Percentiles rank a stretch among this genome's conserved stretches.
Evolutionary conservation across 164 flowering plant genomes (phyloP).

Genomic region (Aristolochia contorta): DNA sequence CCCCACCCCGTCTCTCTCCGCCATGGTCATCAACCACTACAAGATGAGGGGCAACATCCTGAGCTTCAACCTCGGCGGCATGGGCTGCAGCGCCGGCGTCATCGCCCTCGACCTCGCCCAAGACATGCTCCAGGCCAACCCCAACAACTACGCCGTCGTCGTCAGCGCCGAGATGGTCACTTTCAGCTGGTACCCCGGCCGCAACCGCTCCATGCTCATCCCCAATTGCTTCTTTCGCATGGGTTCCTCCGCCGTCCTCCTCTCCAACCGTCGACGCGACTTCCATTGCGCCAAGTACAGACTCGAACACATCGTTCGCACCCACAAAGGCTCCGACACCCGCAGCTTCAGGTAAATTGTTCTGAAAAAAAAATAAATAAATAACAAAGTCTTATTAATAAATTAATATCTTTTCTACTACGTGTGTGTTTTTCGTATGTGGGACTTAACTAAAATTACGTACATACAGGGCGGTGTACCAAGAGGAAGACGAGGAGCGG

Average conservation of each 20-base stretch:
- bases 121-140: slow-evolving; percentile 78
- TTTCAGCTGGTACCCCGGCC: slow-evolving; percentile 74
- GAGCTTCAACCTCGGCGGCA: slow-evolving; percentile 80
- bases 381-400: no score
- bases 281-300: slow-evolving; percentile 63
- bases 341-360: slow-evolving; percentile 83
- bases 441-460: no score
- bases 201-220: slow-evolving; percentile 73
- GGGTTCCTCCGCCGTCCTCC: slow-evolving; percentile 83
- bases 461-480: slow-evolving; percentile 61
- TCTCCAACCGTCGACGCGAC: slow-evolving; percentile 78
- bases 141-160: slow-evolving; percentile 70
- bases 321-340: slow-evolving; percentile 87
- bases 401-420: no score
- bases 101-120: slow-evolving; percentile 69
- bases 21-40: slow-evolving; percentile 88
- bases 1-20: slow-evolving; percentile 92
- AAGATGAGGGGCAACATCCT: slow-evolving; percentile 90
- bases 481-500: slow-evolving; percentile 72
- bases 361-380: no score
- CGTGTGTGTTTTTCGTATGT: no score
- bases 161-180: slow-evolving; percentile 88
- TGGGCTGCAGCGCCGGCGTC: slow-evolving; percentile 91
- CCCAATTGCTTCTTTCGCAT: slow-evolving; percentile 87
- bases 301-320: slow-evolving; percentile 81